Evolutionary conservation across 495 filamentous ascomycete genomes (phyloP).

Genomic region (Xylaria cubensis): DNA sequence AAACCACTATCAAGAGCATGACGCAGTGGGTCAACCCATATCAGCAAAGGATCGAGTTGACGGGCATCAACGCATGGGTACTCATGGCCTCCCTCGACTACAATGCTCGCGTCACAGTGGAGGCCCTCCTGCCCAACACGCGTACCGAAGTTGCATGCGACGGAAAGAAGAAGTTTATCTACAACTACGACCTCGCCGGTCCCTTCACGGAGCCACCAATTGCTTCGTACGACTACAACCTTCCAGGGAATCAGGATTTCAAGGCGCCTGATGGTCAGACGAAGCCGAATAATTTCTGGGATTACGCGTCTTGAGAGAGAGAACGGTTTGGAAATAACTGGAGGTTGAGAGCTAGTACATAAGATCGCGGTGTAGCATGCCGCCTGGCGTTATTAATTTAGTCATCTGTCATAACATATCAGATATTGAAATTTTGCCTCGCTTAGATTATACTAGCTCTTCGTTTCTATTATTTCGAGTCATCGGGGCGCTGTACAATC

Average conservation of each 20-base stretch:
- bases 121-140: slow-evolving; percentile 26
- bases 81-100: slow-evolving; percentile 36
- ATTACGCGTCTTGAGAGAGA: not conserved
- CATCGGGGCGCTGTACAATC: not conserved
- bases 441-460: not conserved
- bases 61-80: slow-evolving; percentile 40
- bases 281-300: slow-evolving; percentile 9
- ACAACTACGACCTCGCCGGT: slow-evolving; percentile 30
- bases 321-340: not conserved
- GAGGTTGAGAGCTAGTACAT: not conserved
- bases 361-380: not conserved
- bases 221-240: slow-evolving; percentile 14
- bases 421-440: not conserved
- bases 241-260: not conserved
- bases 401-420: not conserved
- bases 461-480: not conserved
- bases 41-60: slow-evolving; percentile 36
- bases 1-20: slow-evolving; percentile 15
- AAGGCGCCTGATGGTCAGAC: not conserved
- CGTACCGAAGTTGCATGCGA: slow-evolving; percentile 29
- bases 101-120: slow-evolving; percentile 38
- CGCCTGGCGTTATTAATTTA: not conserved
- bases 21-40: slow-evolving; percentile 36
- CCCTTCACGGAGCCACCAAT: not conserved
- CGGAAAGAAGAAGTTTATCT: slow-evolving; percentile 27